These are phyloP conservation scores for Penstemon newberryi DNA, from an alignment of 257 asterid genomes.

Conservation along the genomic window DNA sequence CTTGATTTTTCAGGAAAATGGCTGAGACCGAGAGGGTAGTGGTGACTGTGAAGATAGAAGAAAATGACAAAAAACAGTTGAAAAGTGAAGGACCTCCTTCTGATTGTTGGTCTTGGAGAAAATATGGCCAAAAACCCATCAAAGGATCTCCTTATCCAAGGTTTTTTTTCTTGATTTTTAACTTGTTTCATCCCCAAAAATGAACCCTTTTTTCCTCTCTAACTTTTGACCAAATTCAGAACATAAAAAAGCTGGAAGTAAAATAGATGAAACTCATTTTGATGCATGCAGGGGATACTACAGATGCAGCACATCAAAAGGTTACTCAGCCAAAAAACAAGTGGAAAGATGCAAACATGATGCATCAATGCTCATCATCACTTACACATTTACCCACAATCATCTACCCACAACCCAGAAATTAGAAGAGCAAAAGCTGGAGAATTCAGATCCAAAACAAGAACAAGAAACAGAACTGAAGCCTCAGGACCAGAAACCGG, in stretches of 20 bases:
- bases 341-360: conserved; percentile 73
- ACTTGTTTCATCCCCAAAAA: not conserved
- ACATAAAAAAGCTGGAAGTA: not conserved
- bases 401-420: conserved; percentile 40
- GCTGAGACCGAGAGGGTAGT: conserved; percentile 43
- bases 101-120: conserved; percentile 78
- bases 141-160: conserved; percentile 80
- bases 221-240: not conserved
- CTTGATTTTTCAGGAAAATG: conserved; percentile 45
- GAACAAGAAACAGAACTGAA: conserved; percentile 36
- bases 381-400: conserved; percentile 71
- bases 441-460: conserved; percentile 25
- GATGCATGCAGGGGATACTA: conserved; percentile 64
- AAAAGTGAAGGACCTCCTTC: conserved; percentile 61
- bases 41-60: conserved; percentile 55
- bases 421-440: not conserved
- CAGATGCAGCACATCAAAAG: conserved; percentile 82
- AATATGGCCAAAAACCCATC: conserved; percentile 79
- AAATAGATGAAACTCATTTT: too few species aligned
- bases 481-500: conserved; percentile 25
- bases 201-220: not conserved
- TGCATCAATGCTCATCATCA: conserved; percentile 65
- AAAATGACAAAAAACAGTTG: conserved; percentile 45
- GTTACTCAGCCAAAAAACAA: conserved; percentile 80
- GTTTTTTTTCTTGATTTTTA: conserved; percentile 25